Evolutionary conservation across 805 yeast genomes (phyloP).

Genomic region (Torulaspora franciscae): DNA sequence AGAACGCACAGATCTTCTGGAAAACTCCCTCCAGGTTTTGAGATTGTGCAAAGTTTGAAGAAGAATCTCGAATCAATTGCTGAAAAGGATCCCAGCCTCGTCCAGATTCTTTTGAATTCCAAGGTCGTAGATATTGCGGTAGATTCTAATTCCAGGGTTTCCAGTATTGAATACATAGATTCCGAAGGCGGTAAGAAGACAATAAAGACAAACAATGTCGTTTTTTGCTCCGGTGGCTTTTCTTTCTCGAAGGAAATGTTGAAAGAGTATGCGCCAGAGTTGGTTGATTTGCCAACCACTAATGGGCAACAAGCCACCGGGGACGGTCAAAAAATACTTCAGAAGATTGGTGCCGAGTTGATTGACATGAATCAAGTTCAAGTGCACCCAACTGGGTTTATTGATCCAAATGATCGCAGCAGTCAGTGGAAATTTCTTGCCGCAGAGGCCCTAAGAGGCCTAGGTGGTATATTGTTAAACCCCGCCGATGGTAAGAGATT

Average conservation of each 20-base stretch:
- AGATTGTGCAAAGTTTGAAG: conserved; percentile 46
- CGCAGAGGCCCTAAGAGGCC: conserved; percentile 56
- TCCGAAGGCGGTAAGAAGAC: conserved; percentile 24
- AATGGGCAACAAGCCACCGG: conserved; percentile 55
- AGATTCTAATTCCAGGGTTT: conserved; percentile 30
- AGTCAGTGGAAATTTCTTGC: conserved; percentile 51
- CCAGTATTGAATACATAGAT: conserved; percentile 42
- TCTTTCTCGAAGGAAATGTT: conserved; percentile 40
- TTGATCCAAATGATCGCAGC: conserved; percentile 40
- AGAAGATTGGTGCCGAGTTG: conserved; percentile 43
- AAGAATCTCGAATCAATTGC: conserved; percentile 36
- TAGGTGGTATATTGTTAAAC: conserved; percentile 52
- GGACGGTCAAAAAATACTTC: conserved; percentile 52
- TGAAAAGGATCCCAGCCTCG: conserved; percentile 26
- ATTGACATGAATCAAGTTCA: conserved; percentile 57
- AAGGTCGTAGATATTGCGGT: conserved; percentile 38
- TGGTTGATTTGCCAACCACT: conserved; percentile 47
- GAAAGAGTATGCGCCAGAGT: conserved; percentile 44
- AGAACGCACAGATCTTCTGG: conserved; percentile 76
- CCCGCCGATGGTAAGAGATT: conserved; percentile 45
- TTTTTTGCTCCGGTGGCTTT: conserved; percentile 59
- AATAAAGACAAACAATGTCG: conserved; percentile 35
- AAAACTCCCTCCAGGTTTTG: conserved; percentile 55
- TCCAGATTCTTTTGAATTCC: conserved; percentile 39
- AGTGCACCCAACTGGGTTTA: conserved; percentile 60